Base-by-base conservation (phyloP, 345 rosid species). In the Acer negundo region DNA sequence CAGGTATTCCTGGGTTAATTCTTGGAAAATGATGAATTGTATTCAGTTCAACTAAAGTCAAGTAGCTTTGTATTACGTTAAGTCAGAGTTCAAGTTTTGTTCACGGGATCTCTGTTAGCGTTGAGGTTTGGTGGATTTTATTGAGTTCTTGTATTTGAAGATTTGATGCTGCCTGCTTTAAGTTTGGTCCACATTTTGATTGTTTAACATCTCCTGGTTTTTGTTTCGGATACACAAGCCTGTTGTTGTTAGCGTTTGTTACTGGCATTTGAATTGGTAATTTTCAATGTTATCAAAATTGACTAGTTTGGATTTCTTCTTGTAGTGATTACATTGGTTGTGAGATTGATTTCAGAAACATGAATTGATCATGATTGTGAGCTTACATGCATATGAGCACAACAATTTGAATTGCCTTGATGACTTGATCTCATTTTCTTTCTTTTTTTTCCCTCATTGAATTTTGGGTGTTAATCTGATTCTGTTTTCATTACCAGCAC, bases 161-260 rank as follows among this genome's bases (percentile, higher is more conserved):
- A 58, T 35, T 35, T 35, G 38, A 35, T 35, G 38, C 38, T 35
- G 38, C 38, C 38, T 35, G 6, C 38, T 35, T 35, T 35, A 35
- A 42, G 46, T 42, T 42, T 42, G 46, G 2, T 42, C 9, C 6
- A 35, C 38, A 42, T 47, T 69, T 81, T 69, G 55, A 66, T 64
- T 61, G 44, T 80, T 28, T 22, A 8, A 31, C 38, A 11, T 38
- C 17, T 19, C 49, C 5, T 13, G 63, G 58, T 46, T 40, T 23
- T 28, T 13, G 11, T 49, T 73, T 72, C 10, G 46, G 46, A 42
- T 42, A 11, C 46, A 42, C 13, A 79, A 56, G 78, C 70, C 75
- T 70, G 26, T 26, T 46, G 20, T 35, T 44, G 26, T 77, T 61
- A 76, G 81, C 84, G 74, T 46, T 80, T 78, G 49, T 17, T 67